These are phyloP conservation scores for Geranomyces michiganensis DNA, from an alignment of 192 early-diverging fungal species.

Conservation along the genomic window DNA sequence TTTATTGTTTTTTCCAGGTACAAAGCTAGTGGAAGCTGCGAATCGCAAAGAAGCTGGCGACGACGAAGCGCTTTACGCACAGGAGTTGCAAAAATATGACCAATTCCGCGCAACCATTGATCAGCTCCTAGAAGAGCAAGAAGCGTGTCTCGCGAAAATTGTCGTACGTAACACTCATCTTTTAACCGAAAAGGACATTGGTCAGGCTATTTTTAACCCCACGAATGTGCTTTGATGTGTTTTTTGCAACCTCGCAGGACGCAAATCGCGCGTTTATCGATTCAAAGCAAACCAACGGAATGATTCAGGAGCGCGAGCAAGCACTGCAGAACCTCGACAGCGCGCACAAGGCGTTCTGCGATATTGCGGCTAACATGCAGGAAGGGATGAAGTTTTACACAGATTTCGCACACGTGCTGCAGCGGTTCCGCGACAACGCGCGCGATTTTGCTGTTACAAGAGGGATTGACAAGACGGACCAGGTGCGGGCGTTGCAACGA, in stretches of 20 bases:
- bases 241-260: not conserved
- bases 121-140: constrained; percentile 66
- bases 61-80: constrained; percentile 72
- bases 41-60: constrained; percentile 27
- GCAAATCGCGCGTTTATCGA: constrained; percentile 67
- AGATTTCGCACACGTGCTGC: constrained; percentile 67
- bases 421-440: constrained; percentile 63
- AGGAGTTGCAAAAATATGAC: constrained; percentile 71
- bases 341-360: constrained; percentile 73
- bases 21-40: constrained; percentile 33
- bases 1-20: not conserved
- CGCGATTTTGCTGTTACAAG: constrained; percentile 72
- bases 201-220: too few relatives aligned
- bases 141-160: constrained; percentile 60
- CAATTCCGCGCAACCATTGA: constrained; percentile 59
- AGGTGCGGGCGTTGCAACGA: constrained; percentile 16
- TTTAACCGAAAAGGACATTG: too few relatives aligned
- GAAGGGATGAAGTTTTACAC: constrained; percentile 81
- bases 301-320: constrained; percentile 71
- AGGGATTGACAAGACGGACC: constrained; percentile 59
- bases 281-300: constrained; percentile 58
- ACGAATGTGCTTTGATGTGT: too few relatives aligned
- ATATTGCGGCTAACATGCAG: constrained; percentile 72
- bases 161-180: constrained; percentile 27
- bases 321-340: constrained; percentile 76